Conservation (phyloP, 2,329 filamentous ascomycete genomes). For the Curvularia eragrostidis region DNA sequence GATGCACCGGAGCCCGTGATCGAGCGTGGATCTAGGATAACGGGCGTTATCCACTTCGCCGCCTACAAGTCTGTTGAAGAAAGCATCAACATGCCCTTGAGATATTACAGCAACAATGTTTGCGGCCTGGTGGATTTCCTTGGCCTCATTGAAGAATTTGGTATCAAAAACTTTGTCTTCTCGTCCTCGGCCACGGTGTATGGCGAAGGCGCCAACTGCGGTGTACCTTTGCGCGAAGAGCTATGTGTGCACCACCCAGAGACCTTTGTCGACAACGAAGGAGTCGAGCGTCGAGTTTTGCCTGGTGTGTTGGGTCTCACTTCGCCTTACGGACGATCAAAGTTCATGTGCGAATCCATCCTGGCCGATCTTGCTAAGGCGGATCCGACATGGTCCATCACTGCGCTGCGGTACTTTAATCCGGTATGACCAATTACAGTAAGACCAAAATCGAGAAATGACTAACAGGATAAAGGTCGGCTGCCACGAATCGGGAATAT, state of each 20-base stretch:
- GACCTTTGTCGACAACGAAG: constrained; percentile 53
- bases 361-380: constrained; percentile 66
- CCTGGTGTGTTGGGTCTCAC: constrained; percentile 65
- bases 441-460: neutral
- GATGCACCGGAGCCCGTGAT: constrained; percentile 28
- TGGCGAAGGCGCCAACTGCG: constrained; percentile 55
- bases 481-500: constrained; percentile 67
- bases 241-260: constrained; percentile 61
- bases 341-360: constrained; percentile 73
- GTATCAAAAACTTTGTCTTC: constrained; percentile 71
- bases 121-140: constrained; percentile 68
- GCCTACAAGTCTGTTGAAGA: constrained; percentile 72
- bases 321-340: constrained; percentile 70
- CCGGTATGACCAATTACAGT: constrained; percentile 50
- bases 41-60: constrained; percentile 73
- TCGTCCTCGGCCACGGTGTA: constrained; percentile 73
- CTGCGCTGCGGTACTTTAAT: constrained; percentile 71
- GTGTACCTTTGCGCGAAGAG: constrained; percentile 62
- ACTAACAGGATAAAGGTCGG: constrained; percentile 54
- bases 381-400: constrained; percentile 68
- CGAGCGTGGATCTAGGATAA: constrained; percentile 58
- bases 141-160: constrained; percentile 62
- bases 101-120: constrained; percentile 73
- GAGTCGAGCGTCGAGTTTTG: constrained; percentile 51
- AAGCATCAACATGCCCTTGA: constrained; percentile 65